phyloP scores from a whole-genome alignment of 2,329 filamentous ascomycete species.

The Ilyonectria mors-panacis region DNA sequence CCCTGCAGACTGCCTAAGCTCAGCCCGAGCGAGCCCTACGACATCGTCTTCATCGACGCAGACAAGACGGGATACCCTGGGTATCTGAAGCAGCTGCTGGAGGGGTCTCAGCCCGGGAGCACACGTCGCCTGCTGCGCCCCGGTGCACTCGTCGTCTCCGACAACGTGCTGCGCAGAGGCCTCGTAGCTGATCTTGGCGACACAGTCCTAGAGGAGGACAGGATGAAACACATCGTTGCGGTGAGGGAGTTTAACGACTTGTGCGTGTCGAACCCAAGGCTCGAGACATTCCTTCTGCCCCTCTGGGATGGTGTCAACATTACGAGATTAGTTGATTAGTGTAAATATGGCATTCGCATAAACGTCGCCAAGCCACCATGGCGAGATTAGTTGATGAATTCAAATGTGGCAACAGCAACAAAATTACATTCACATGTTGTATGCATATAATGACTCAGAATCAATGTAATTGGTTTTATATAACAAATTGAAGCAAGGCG shows the following conservation, averaged over 20 bases:
- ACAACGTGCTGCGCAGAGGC: conserved; percentile 67
- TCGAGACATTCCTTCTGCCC: conserved; percentile 59
- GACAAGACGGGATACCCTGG: conserved; percentile 66
- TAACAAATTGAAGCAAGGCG: conserved; percentile 2
- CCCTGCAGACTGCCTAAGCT: conserved; percentile 53
- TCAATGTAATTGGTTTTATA: background rate
- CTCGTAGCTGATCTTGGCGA: conserved; percentile 58
- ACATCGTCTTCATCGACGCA: conserved; percentile 69
- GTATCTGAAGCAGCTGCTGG: conserved; percentile 64
- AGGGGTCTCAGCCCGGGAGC: conserved; percentile 56
- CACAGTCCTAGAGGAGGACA: conserved; percentile 38
- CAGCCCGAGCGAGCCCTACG: conserved; percentile 57
- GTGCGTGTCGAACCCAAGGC: conserved; percentile 51
- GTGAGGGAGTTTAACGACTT: conserved; percentile 55
- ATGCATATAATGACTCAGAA: background rate
- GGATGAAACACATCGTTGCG: conserved; percentile 43
- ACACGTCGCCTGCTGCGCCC: conserved; percentile 60
- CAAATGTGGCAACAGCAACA: too few relatives aligned
- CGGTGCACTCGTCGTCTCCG: conserved; percentile 67
- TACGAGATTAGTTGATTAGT: conserved; percentile 56
- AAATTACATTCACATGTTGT: background rate
- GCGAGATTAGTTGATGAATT: background rate
- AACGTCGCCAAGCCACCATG: too few relatives aligned
- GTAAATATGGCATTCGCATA: background rate
- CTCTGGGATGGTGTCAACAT: conserved; percentile 61